Evolutionary conservation across 1,284 basidiomycete genomes (phyloP).

Genomic region (Ceratobasidium sp.): DNA sequence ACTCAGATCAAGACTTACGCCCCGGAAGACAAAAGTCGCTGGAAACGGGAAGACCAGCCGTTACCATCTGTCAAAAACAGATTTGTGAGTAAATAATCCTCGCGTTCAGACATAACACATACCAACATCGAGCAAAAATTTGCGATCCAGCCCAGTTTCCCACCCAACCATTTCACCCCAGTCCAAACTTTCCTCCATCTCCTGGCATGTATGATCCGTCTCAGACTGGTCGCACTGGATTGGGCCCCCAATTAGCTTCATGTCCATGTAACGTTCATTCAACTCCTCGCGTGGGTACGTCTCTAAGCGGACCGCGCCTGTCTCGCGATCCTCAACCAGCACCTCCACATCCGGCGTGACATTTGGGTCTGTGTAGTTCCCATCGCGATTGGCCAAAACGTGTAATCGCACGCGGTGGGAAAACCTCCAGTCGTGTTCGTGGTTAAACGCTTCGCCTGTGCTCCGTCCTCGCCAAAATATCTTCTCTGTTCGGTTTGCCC

Average conservation of each 20-base stretch:
- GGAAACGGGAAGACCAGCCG: slow-evolving; percentile 56
- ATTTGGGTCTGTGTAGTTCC: slow-evolving; percentile 52
- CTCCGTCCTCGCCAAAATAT: slow-evolving; percentile 61
- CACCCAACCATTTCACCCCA: slow-evolving; percentile 37
- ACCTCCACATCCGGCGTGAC: slow-evolving; percentile 56
- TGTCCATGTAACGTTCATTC: slow-evolving; percentile 58
- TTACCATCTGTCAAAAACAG: slow-evolving; percentile 44
- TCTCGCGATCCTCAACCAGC: slow-evolving; percentile 53
- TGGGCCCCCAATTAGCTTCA: slow-evolving; percentile 56
- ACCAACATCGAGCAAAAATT: slow-evolving; percentile 48
- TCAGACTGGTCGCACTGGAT: slow-evolving; percentile 50
- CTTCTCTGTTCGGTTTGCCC: slow-evolving; percentile 58
- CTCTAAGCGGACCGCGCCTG: slow-evolving; percentile 52
- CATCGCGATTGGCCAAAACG: slow-evolving; percentile 51
- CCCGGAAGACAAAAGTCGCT: slow-evolving; percentile 58
- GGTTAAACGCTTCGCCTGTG: slow-evolving; percentile 59
- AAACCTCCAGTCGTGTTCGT: slow-evolving; percentile 57
- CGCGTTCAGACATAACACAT: slow-evolving; percentile 4
- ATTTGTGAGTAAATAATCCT: slow-evolving; percentile 4
- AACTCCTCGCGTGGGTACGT: slow-evolving; percentile 53
- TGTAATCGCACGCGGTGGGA: slow-evolving; percentile 58
- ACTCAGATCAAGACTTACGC: slow-evolving; percentile 2
- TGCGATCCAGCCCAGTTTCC: slow-evolving; percentile 37
- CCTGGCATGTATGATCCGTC: slow-evolving; percentile 48
- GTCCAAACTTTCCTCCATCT: slow-evolving; percentile 45